Base-by-base conservation (phyloP, 306 rosid species). In the Sindora glabra region DNA sequence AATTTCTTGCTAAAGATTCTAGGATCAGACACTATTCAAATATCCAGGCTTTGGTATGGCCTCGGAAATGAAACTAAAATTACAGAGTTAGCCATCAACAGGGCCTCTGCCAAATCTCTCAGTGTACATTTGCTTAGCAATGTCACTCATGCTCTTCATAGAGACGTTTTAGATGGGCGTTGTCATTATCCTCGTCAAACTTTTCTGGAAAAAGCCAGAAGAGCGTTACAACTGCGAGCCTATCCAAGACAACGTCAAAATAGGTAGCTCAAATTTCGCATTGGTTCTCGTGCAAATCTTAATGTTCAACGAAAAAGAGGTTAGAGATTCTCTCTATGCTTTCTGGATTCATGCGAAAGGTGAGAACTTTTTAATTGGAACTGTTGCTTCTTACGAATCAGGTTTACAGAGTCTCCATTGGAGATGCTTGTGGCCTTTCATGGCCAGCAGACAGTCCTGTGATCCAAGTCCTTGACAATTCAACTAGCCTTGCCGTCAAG, bases 381-480 rank as follows among this genome's bases (percentile, higher is more conserved):
- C 5, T 32, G 11, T 38, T 33, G 60, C 5, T 18, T n/a, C 29
- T 74, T 58, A 21, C 62, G 63, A 34, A 5, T 16, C 70, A 94
- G 99, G 97, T 89, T 64, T 94, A 94, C 60, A 94, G 86, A 77
- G 83, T 94, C 70, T 94, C 99, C 17, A 94, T 94, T 72, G 99
- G 99, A 46, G 99, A 97, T 21, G 97, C 99, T 57, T 94, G 99
- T 32, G 86, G 83, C 0, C 97, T 94, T 52, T 94, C 99, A 42
- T 94, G 99, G 99, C 97, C 99, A 25, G 37, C 97, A 1, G 97
- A 94, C 45, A 94, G 99, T 26, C 90, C 89, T 12, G 99, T 94
- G 74, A 94, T 94, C 69, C 99, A 94, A 81, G 97, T 94, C 25
- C 90, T 94, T 0, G 99, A 94, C 33, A 97, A 94, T 74, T 89